A percentile compares a stretch with the other conserved stretches of the same genome.
Evolutionary conservation across 2,329 filamentous ascomycete species (phyloP).

Genomic region (Orbilia quercus): DNA sequence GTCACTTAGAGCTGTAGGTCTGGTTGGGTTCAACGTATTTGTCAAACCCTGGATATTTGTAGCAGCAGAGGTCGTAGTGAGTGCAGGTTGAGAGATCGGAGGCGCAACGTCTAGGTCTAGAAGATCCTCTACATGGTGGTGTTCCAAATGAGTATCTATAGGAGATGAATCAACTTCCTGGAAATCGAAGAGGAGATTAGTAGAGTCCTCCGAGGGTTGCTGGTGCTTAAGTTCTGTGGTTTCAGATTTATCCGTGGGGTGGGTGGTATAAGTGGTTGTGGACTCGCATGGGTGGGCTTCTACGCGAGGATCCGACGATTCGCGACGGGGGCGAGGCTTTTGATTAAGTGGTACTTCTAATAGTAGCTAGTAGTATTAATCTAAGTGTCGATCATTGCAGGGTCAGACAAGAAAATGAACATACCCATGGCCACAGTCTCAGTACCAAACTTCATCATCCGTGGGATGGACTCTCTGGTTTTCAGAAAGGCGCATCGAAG

Average conservation of each 20-base stretch:
- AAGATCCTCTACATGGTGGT: neutral
- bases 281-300: neutral
- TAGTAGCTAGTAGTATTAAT: neutral
- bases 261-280: neutral
- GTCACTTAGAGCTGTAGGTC: neutral
- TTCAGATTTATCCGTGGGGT: no score
- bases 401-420: neutral
- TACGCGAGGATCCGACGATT: neutral
- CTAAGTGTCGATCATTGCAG: neutral
- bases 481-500: conserved; percentile 9
- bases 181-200: conserved; percentile 1
- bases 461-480: conserved; percentile 6
- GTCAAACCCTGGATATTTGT: neutral
- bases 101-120: neutral
- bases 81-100: neutral
- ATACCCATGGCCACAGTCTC: conserved; percentile 8
- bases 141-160: neutral
- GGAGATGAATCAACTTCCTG: neutral
- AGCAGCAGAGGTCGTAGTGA: no score
- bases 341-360: neutral
- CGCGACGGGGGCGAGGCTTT: neutral
- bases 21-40: neutral
- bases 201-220: neutral
- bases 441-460: conserved; percentile 4
- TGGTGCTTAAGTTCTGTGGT: neutral